Percentiles rank a stretch among this genome's conserved stretches.
These are phyloP conservation scores for Fistulinella cinereoalba DNA, from an alignment of 1,284 basidiomycete species.

Conservation along the genomic window DNA sequence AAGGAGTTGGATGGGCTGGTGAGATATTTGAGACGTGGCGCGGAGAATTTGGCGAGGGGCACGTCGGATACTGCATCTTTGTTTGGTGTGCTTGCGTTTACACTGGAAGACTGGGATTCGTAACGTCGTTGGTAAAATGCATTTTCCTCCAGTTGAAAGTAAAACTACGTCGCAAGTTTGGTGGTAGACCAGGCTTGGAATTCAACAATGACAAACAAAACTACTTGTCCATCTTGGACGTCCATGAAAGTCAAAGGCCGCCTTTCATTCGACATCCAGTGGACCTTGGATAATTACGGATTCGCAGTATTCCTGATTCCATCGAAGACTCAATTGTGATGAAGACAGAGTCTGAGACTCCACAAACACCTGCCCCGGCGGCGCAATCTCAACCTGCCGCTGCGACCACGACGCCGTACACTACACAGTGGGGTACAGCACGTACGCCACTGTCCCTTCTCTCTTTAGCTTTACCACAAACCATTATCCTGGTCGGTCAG, in stretches of 20 bases:
- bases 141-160: no score
- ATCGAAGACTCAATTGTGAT: conserved; percentile 19
- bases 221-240: no score
- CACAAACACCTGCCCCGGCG: conserved; percentile 32
- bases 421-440: conserved; percentile 42
- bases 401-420: conserved; percentile 28
- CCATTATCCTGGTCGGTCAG: conserved; percentile 30
- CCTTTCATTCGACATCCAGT: no score
- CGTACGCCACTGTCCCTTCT: conserved; percentile 33
- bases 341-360: conserved; percentile 37
- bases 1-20: conserved; percentile 69
- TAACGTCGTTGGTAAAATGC: conserved; percentile 6
- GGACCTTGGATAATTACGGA: no score
- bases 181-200: no score
- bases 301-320: no score
- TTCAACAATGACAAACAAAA: no score
- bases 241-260: no score
- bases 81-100: conserved; percentile 74
- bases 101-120: conserved; percentile 77
- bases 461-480: conserved; percentile 1
- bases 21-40: conserved; percentile 60
- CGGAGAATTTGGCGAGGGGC: conserved; percentile 59
- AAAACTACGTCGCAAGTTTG: no score
- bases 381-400: conserved; percentile 26
- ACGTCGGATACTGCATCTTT: conserved; percentile 53